Conservation (phyloP, 257 asterid species). For the Phtheirospermum japonicum region DNA sequence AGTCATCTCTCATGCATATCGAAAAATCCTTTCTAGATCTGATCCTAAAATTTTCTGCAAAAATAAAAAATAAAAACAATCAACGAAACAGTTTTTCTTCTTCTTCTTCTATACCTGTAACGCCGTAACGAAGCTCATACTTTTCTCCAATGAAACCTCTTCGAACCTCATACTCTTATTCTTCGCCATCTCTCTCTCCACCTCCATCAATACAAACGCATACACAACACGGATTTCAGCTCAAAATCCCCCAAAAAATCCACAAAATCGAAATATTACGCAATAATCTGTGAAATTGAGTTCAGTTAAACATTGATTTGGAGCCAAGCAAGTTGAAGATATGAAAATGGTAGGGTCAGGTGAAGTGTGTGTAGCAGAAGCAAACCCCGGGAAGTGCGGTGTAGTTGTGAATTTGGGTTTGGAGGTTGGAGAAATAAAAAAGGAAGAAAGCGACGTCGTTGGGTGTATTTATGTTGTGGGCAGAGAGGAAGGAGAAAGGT, state of each 20-base stretch:
- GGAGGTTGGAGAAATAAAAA: conserved; percentile 19
- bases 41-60: conserved; percentile 29
- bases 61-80: conserved; percentile 10
- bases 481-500: conserved; percentile 24
- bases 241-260: not conserved
- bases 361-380: conserved; percentile 42
- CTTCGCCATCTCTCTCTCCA: conserved; percentile 38
- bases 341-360: conserved; percentile 21
- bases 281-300: conserved; percentile 19
- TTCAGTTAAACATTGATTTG: conserved; percentile 28
- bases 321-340: conserved; percentile 27
- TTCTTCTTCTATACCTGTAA: conserved; percentile 49
- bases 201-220: conserved; percentile 37
- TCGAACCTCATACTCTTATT: conserved; percentile 56
- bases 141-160: conserved; percentile 70
- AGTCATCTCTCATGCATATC: conserved; percentile 20
- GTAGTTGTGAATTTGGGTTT: conserved; percentile 32
- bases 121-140: conserved; percentile 78
- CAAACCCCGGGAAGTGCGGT: conserved; percentile 52
- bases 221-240: not conserved
- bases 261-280: conserved; percentile 13
- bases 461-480: conserved; percentile 33
- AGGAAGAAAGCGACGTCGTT: conserved; percentile 55
- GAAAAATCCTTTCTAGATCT: conserved; percentile 36
- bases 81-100: not conserved